These are phyloP conservation scores for Bipolaris cookei DNA, from an alignment of 2,329 filamentous ascomycete genomes.

Conservation along the genomic window DNA sequence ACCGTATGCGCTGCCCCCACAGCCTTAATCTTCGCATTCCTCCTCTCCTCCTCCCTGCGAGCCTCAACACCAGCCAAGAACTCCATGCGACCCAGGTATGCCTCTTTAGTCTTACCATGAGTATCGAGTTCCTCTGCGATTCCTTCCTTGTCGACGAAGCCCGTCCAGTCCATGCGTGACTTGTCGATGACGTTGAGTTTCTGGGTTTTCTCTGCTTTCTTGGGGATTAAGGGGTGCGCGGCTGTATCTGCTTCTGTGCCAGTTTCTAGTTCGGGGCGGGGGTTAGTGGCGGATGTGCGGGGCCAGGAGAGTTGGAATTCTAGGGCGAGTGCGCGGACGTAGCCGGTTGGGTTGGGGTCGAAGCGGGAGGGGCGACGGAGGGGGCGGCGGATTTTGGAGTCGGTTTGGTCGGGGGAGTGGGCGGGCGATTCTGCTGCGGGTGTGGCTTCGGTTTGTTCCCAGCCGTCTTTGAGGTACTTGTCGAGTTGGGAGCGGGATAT, in stretches of 20 bases:
- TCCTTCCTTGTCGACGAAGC: slow-evolving; percentile 66
- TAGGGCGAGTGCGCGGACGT: slow-evolving; percentile 54
- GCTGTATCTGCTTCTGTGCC: slow-evolving; percentile 23
- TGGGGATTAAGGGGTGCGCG: background rate
- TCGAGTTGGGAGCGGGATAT: slow-evolving; percentile 56
- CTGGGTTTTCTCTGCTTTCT: slow-evolving; percentile 53
- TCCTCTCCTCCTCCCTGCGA: slow-evolving; percentile 62
- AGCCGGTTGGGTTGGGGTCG: slow-evolving; percentile 58
- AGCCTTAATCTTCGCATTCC: slow-evolving; percentile 52
- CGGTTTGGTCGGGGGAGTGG: slow-evolving; percentile 10
- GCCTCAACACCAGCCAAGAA: slow-evolving; percentile 66
- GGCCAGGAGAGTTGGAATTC: slow-evolving; percentile 53
- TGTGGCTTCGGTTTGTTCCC: slow-evolving; percentile 31
- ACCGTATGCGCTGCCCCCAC: slow-evolving; percentile 21
- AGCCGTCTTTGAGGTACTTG: slow-evolving; percentile 39
- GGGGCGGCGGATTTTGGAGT: slow-evolving; percentile 36
- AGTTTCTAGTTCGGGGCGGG: slow-evolving; percentile 19
- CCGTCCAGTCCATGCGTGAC: slow-evolving; percentile 69
- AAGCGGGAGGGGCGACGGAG: slow-evolving; percentile 56
- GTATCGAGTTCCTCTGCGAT: slow-evolving; percentile 66
- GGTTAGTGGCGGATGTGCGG: slow-evolving; percentile 25
- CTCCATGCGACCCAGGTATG: slow-evolving; percentile 66
- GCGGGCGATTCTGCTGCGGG: slow-evolving; percentile 7
- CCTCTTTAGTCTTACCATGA: slow-evolving; percentile 67
- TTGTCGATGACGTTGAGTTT: slow-evolving; percentile 73